phyloP scores from a whole-genome alignment of 2,329 filamentous ascomycete genomes.

The Penicillium sp. region DNA sequence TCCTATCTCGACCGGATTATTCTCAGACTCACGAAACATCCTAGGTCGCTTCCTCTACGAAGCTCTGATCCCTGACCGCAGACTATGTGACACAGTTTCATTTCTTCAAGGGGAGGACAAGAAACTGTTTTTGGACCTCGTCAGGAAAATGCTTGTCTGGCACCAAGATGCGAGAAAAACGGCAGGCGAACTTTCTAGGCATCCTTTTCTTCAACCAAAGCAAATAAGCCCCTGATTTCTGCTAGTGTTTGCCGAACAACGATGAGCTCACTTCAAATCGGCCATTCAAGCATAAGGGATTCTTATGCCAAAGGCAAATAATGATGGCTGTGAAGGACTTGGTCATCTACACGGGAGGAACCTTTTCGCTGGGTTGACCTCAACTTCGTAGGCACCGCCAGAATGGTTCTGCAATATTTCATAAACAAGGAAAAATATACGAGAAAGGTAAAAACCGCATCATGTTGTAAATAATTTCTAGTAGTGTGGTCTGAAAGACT shows the following conservation, averaged over 20 bases:
- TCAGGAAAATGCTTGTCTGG: constrained; percentile 39
- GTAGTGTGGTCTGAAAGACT: too few relatives aligned
- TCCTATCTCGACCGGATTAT: constrained; percentile 20
- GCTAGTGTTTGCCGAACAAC: neutral
- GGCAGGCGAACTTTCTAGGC: constrained; percentile 34
- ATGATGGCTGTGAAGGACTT: too few relatives aligned
- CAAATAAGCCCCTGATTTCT: constrained; percentile 29
- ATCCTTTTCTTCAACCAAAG: constrained; percentile 38
- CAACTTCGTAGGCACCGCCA: too few relatives aligned
- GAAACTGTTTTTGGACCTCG: constrained; percentile 38
- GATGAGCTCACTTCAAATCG: too few relatives aligned
- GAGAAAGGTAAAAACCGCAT: neutral
- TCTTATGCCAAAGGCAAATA: too few relatives aligned
- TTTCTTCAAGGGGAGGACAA: constrained; percentile 37
- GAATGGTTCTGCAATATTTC: too few relatives aligned
- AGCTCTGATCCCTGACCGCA: constrained; percentile 39
- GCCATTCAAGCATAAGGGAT: too few relatives aligned
- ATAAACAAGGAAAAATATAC: too few relatives aligned
- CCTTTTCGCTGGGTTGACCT: too few relatives aligned
- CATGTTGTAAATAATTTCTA: too few relatives aligned
- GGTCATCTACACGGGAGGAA: too few relatives aligned
- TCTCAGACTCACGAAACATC: constrained; percentile 24
- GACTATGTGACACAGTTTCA: constrained; percentile 33
- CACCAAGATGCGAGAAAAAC: constrained; percentile 33
- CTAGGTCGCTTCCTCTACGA: constrained; percentile 40